Conservation (phyloP, 2,329 filamentous ascomycete species). For the Rachicladosporium sp. region DNA sequence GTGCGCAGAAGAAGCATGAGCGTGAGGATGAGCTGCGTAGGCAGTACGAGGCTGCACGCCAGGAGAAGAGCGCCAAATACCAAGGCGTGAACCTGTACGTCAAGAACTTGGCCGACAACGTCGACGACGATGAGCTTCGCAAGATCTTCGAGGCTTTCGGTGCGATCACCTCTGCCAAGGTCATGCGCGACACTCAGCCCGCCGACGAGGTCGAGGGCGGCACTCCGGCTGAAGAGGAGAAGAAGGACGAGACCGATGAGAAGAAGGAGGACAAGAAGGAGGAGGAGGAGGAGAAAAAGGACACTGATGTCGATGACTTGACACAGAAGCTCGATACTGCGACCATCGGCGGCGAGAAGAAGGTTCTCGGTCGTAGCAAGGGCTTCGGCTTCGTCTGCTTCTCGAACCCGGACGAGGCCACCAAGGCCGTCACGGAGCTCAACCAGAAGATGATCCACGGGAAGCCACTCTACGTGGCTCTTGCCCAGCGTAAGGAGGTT, state of each 20-base stretch:
- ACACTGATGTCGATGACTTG: slow-evolving; percentile 35
- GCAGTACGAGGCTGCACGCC: slow-evolving; percentile 93
- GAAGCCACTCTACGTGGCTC: slow-evolving; percentile 95
- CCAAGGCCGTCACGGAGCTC: slow-evolving; percentile 98
- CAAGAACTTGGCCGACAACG: slow-evolving; percentile 95
- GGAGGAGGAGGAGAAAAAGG: slow-evolving; percentile 48
- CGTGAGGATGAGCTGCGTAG: slow-evolving; percentile 98
- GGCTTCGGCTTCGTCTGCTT: slow-evolving; percentile 99
- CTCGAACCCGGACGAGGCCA: slow-evolving; percentile 96
- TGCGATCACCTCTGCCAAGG: slow-evolving; percentile 95
- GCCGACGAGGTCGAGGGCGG: slow-evolving; percentile 34
- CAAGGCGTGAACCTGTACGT: slow-evolving; percentile 99
- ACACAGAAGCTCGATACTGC: slow-evolving; percentile 40
- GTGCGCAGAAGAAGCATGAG: slow-evolving; percentile 99
- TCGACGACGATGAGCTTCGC: slow-evolving; percentile 95
- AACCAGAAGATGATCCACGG: slow-evolving; percentile 97
- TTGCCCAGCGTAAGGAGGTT: slow-evolving; percentile 98
- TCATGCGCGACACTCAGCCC: slow-evolving; percentile 75
- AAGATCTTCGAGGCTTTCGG: slow-evolving; percentile 85
- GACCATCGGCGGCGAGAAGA: slow-evolving; percentile 48
- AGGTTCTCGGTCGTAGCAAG: slow-evolving; percentile 89
- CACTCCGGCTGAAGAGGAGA: slow-evolving; percentile 30
- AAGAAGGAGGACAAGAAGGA: slow-evolving; percentile 41
- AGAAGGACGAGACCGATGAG: slow-evolving; percentile 37
- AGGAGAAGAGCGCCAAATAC: slow-evolving; percentile 99